These are phyloP conservation scores for Xylaria scruposa DNA, from an alignment of 495 filamentous ascomycete genomes.

Conservation along the genomic window DNA sequence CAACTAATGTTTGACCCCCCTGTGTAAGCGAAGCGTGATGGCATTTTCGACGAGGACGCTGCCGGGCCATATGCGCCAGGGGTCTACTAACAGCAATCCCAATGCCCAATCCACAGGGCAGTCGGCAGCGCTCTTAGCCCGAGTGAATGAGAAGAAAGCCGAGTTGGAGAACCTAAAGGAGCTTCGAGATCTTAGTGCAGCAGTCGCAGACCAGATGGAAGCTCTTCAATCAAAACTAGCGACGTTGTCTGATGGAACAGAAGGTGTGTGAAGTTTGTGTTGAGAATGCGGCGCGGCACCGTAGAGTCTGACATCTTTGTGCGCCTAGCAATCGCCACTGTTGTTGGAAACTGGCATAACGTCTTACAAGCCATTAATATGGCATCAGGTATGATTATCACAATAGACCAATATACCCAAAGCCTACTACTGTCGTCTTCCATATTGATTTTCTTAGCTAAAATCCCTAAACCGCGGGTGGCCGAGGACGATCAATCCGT, in stretches of 20 bases:
- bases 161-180: slow-evolving; percentile 90
- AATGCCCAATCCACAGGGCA: slow-evolving; percentile 62
- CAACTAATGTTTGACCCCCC: not conserved
- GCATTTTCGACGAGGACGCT: slow-evolving; percentile 57
- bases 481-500: slow-evolving; percentile 45
- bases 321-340: slow-evolving; percentile 80
- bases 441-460: slow-evolving; percentile 49
- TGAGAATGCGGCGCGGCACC: not conserved
- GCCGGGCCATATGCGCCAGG: slow-evolving; percentile 64
- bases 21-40: slow-evolving; percentile 27
- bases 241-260: slow-evolving; percentile 89
- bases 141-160: slow-evolving; percentile 91
- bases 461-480: slow-evolving; percentile 61
- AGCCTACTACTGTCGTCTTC: not conserved
- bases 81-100: slow-evolving; percentile 54
- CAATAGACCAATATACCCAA: not conserved
- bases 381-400: slow-evolving; percentile 79
- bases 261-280: slow-evolving; percentile 63
- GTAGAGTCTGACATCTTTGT: slow-evolving; percentile 19
- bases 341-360: slow-evolving; percentile 95
- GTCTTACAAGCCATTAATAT: slow-evolving; percentile 93
- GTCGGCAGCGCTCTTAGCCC: slow-evolving; percentile 79
- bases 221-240: slow-evolving; percentile 83
- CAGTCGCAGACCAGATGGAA: slow-evolving; percentile 89
- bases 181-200: slow-evolving; percentile 85